A percentile compares a stretch with the other conserved stretches of the same genome.
These are phyloP conservation scores for Aureobasidium zeae DNA, from an alignment of 2,329 filamentous ascomycete species.

Conservation along the genomic window DNA sequence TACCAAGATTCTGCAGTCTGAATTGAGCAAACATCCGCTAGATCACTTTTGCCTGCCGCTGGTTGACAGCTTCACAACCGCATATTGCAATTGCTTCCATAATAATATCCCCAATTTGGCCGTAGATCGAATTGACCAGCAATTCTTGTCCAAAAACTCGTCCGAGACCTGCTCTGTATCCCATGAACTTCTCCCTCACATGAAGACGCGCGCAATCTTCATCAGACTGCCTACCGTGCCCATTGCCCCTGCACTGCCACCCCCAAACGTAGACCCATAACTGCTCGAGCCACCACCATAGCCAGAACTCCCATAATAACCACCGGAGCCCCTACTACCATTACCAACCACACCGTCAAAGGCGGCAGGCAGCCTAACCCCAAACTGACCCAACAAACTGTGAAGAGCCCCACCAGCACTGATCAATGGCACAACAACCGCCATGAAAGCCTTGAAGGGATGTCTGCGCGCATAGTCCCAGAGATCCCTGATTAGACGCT, in stretches of 20 bases:
- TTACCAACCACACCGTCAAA: conserved; percentile 22
- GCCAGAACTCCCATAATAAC: conserved; percentile 39
- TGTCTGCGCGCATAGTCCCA: conserved; percentile 72
- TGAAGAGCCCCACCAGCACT: conserved; percentile 68
- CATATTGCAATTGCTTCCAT: too few relatives aligned
- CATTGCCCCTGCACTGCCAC: conserved; percentile 36
- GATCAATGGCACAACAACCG: conserved; percentile 77
- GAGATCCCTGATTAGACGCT: conserved; percentile 70
- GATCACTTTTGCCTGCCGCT: too few relatives aligned
- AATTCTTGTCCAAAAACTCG: too few relatives aligned
- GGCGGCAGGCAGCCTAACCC: conserved; percentile 50
- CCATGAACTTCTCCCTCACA: too few relatives aligned
- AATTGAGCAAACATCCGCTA: too few relatives aligned
- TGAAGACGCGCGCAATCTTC: conserved; percentile 44
- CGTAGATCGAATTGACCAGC: conserved; percentile 1
- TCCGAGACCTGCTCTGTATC: too few relatives aligned
- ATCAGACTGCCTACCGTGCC: conserved; percentile 41
- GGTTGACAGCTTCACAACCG: too few relatives aligned
- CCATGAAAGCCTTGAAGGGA: conserved; percentile 81
- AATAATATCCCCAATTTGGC: too few relatives aligned
- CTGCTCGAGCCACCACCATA: conserved; percentile 32
- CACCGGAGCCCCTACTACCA: conserved; percentile 24
- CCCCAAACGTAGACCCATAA: conserved; percentile 24
- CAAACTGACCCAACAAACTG: conserved; percentile 68
- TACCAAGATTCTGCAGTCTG: too few relatives aligned